phyloP scores from a whole-genome alignment of 352 stramenopile species.

The Globisporangium okanoganense region DNA sequence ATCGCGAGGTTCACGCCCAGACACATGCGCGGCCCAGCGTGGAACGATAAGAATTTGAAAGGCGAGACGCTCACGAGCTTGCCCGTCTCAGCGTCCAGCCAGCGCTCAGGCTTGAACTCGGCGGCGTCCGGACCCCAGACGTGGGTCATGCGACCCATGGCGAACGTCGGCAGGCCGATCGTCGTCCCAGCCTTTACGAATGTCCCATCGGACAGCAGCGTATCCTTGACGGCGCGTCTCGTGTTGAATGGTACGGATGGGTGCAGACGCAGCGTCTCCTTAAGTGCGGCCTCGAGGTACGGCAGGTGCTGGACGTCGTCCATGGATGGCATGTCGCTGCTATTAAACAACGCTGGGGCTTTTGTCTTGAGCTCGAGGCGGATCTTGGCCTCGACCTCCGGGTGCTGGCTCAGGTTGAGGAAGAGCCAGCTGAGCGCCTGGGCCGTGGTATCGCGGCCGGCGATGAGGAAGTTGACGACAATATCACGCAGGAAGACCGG shows the following conservation, averaged over 20 bases:
- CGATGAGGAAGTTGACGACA: slow-evolving; percentile 77
- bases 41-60: slow-evolving; percentile 2
- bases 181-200: neutral
- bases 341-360: slow-evolving; percentile 7
- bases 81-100: slow-evolving; percentile 14
- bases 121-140: slow-evolving; percentile 45
- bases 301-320: slow-evolving; percentile 26
- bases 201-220: neutral
- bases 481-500: slow-evolving; percentile 61
- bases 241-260: neutral
- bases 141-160: slow-evolving; percentile 3
- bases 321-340: slow-evolving; percentile 15
- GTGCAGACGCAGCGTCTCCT: slow-evolving; percentile 5
- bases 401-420: slow-evolving; percentile 44
- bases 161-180: neutral
- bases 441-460: slow-evolving; percentile 75
- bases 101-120: slow-evolving; percentile 48
- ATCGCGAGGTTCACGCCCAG: slow-evolving; percentile 9
- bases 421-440: slow-evolving; percentile 75
- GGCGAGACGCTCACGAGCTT: neutral
- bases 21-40: slow-evolving; percentile 2
- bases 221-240: neutral
- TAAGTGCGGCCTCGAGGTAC: slow-evolving; percentile 32
- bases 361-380: slow-evolving; percentile 37
- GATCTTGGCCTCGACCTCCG: slow-evolving; percentile 42